Percentiles rank a stretch among this genome's conserved stretches.
phyloP scores from a whole-genome alignment of 2,329 filamentous ascomycete genomes.

The Colletotrichum simmondsii region DNA sequence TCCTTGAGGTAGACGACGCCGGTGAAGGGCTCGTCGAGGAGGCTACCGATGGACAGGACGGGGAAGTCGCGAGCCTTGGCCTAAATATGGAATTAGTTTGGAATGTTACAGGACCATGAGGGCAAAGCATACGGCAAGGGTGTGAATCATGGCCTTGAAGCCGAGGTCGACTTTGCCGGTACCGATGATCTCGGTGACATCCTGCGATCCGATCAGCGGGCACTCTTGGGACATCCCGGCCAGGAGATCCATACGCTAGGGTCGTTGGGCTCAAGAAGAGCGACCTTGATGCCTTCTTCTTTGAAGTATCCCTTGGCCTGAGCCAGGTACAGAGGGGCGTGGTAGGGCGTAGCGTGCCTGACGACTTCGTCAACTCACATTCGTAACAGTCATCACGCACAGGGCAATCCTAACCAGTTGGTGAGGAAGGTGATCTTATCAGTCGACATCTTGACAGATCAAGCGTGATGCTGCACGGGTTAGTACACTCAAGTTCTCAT shows the following conservation, averaged over 20 bases:
- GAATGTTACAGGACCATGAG: too few species aligned
- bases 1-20: conserved; percentile 81
- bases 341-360: conserved; percentile 86
- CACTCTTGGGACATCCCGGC: accelerated
- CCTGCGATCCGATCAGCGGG: conserved; percentile 50
- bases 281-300: conserved; percentile 81
- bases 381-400: not conserved
- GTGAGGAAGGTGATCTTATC: conserved; percentile 88
- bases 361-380: conserved; percentile 14
- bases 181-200: conserved; percentile 85
- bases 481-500: conserved; percentile 51
- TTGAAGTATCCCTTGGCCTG: conserved; percentile 81
- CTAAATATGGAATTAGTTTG: conserved; percentile 45
- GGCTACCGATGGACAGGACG: conserved; percentile 76
- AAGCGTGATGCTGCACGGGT: conserved; percentile 57
- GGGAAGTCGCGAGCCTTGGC: conserved; percentile 82
- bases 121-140: conserved; percentile 68
- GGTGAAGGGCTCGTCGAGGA: conserved; percentile 84
- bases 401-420: conserved; percentile 72
- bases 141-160: conserved; percentile 89
- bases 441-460: conserved; percentile 74
- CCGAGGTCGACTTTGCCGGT: conserved; percentile 81
- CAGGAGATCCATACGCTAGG: conserved; percentile 65
- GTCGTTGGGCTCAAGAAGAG: conserved; percentile 79
- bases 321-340: conserved; percentile 81